These are phyloP conservation scores for Chytriomyces sp. DNA, from an alignment of 192 early-diverging fungal genomes.

Conservation along the genomic window DNA sequence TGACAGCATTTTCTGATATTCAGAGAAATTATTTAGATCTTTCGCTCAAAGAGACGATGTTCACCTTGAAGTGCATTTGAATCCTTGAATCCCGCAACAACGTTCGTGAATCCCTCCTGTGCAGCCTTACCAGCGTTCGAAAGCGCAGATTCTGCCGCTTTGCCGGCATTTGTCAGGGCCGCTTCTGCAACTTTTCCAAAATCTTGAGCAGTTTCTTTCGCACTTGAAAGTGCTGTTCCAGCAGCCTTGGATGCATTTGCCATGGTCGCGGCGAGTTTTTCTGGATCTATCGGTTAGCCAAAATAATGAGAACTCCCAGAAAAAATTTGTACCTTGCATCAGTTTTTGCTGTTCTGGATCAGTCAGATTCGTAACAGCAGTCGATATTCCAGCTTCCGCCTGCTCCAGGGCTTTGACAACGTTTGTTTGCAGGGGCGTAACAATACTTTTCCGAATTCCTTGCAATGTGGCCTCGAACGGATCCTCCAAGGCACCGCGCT, in stretches of 20 bases:
- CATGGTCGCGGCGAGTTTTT: conserved; percentile 1
- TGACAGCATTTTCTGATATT: conserved; percentile 7
- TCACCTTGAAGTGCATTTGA: conserved; percentile 7
- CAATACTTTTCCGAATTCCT: conserved; percentile 3
- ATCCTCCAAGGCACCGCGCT: neutral
- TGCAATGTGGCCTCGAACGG: neutral
- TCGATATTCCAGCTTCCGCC: conserved; percentile 24
- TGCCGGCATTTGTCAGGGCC: conserved; percentile 5
- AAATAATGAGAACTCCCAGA: neutral
- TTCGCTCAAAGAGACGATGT: neutral
- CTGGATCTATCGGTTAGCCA: neutral
- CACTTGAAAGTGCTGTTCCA: neutral
- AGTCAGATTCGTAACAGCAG: conserved; percentile 7
- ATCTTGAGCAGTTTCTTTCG: conserved; percentile 15
- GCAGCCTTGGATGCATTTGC: conserved; percentile 10
- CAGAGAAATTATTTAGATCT: neutral
- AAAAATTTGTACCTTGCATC: conserved; percentile 11
- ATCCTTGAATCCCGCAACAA: conserved; percentile 27
- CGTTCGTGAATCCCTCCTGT: conserved; percentile 12
- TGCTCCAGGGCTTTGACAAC: conserved; percentile 1
- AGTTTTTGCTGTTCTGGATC: conserved; percentile 6
- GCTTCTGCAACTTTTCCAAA: neutral
- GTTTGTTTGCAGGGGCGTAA: conserved; percentile 24
- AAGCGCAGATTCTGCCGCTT: conserved; percentile 1
- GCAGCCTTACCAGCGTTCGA: conserved; percentile 6